These are phyloP conservation scores for Fusarium chlamydosporum DNA, from an alignment of 2,329 filamentous ascomycete genomes.

Conservation along the genomic window DNA sequence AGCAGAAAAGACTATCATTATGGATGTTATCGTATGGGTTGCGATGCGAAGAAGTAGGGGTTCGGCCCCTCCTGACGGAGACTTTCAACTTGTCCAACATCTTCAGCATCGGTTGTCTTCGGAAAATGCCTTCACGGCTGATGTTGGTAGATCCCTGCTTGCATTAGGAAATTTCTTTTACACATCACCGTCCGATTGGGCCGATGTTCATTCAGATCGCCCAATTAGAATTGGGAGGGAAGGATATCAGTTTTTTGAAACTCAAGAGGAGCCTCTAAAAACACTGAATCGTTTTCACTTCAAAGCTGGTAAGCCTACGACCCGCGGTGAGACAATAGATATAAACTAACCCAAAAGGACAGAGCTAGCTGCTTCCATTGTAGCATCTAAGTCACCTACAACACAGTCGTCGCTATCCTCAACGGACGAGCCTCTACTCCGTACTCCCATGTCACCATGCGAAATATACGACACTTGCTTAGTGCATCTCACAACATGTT, in stretches of 20 bases:
- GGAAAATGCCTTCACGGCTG: conserved; percentile 6
- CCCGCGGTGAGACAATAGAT: fast-evolving
- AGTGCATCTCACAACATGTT: conserved; percentile 16
- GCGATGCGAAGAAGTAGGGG: conserved; percentile 18
- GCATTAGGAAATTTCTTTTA: conserved; percentile 24
- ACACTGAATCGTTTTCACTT: conserved; percentile 21
- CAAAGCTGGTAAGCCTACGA: conserved; percentile 9
- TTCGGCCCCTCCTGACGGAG: not conserved
- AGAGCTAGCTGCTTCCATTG: conserved; percentile 26
- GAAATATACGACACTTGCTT: conserved; percentile 15
- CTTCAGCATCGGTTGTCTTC: conserved; percentile 15
- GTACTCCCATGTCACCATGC: not conserved
- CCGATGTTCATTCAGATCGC: not conserved
- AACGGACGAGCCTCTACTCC: not conserved
- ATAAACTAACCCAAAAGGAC: not conserved
- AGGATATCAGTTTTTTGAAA: conserved; percentile 14
- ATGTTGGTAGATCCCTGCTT: conserved; percentile 9
- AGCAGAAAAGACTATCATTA: conserved; percentile 18
- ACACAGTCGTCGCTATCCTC: not conserved
- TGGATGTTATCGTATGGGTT: conserved; percentile 27
- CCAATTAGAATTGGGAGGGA: not conserved
- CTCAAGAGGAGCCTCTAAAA: conserved; percentile 20
- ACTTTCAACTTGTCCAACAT: conserved; percentile 17
- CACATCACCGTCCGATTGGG: conserved; percentile 21
- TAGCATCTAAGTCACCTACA: not conserved